Base-by-base conservation (phyloP, 768 basidiomycete species). In the Dictyophora rubrovolvata region DNA sequence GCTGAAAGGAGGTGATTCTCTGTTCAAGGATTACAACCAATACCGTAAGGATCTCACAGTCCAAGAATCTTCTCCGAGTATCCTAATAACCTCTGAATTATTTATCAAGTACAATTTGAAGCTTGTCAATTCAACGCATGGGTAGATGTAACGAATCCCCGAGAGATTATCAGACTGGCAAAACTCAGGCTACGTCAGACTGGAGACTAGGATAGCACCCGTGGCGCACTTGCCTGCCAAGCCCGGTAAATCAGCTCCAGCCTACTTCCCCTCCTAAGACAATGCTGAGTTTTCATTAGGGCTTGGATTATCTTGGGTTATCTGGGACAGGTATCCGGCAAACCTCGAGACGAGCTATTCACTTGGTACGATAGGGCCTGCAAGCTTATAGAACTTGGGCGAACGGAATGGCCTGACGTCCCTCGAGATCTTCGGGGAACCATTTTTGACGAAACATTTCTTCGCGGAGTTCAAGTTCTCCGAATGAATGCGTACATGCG, bases 321-420 rank as follows among this genome's bases (percentile, higher is more conserved):
- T 57, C 46, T 76, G 34, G 65, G 69, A 33, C 53, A 55, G 0
- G 53, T 63, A 9, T 17, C 69, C 36, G 61, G 56, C 1, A 54
- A 63, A 12, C 62, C 63, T 23, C 61, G 64, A 11, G 50, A 56
- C 5, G 55, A 66, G 5, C 68, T 69, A 1, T 56, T 74, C n/a
- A 70, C 74, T 59, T 75, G 70, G 48, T 72, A 70, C 46, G 65
- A 66, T 14, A 67, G 69, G 7, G 72, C 71, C 5, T 55, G 77
- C 18, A 74, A 77, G 14, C 60, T 79, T 17, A 65, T 79, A 2
- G 66, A 75, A 34, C 77, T 77, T 74, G 79, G 80, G 20, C 56
- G 65, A 3, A 62, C 64, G 22, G 55, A 62, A 7, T 80, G 77
- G 74, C 63, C 70, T 35, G 63, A 78, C 60, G 73, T 79, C 8